A percentile compares a stretch with the other conserved stretches of the same genome.
phyloP scores from a whole-genome alignment of 2,329 filamentous ascomycete species.

The Aureobasidium sp. region DNA sequence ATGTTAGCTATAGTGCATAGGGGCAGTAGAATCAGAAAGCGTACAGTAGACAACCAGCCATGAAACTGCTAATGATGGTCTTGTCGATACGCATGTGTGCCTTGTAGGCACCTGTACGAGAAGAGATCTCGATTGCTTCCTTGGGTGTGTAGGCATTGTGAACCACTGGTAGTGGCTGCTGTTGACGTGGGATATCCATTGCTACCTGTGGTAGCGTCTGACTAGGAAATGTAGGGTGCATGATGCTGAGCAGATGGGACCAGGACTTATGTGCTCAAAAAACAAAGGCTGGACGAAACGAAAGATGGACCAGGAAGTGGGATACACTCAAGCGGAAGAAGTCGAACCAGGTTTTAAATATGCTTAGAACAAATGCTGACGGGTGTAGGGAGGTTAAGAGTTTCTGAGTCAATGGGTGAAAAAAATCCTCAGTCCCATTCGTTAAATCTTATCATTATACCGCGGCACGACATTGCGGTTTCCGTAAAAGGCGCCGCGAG shows the following conservation, averaged over 20 bases:
- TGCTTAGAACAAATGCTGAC: background rate
- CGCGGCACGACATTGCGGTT: background rate
- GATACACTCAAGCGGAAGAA: background rate
- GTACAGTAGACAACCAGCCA: slow-evolving; percentile 42
- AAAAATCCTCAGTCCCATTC: background rate
- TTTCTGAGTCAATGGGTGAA: background rate
- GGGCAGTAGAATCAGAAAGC: background rate
- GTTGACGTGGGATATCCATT: background rate
- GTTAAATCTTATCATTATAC: background rate
- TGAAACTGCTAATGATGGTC: slow-evolving; percentile 43
- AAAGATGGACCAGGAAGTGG: background rate
- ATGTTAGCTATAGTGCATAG: too few species aligned
- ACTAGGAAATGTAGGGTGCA: background rate
- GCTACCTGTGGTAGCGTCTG: background rate
- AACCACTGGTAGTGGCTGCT: background rate
- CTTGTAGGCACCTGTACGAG: slow-evolving; percentile 41
- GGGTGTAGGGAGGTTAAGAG: background rate
- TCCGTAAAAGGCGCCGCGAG: background rate
- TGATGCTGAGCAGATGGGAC: background rate
- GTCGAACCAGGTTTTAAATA: background rate
- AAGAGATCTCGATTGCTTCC: slow-evolving; percentile 43
- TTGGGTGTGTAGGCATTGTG: slow-evolving; percentile 7
- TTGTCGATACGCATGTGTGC: slow-evolving; percentile 46
- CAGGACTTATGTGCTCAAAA: background rate
- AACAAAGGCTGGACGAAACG: background rate